A percentile compares a stretch with the other conserved stretches of the same genome.
phyloP scores from a whole-genome alignment of 345 rosid genomes.

The Mercurialis annua region DNA sequence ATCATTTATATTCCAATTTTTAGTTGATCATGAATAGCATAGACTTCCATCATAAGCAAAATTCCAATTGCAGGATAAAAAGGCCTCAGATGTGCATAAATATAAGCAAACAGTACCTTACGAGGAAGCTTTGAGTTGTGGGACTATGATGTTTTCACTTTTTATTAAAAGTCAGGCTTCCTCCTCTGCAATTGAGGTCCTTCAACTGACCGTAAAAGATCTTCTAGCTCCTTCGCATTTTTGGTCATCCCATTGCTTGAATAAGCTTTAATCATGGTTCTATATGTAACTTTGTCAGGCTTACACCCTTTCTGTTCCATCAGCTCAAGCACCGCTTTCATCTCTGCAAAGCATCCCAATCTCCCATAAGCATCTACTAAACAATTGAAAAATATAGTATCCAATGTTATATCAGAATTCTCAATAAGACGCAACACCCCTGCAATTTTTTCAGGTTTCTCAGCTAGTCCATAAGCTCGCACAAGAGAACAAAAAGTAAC shows the following conservation, averaged over 20 bases:
- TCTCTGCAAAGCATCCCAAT: conserved; percentile 77
- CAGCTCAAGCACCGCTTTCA: conserved; percentile 71
- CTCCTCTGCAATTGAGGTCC: conserved; percentile 28
- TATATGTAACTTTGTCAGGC: conserved; percentile 76
- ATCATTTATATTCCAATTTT: too few relatives aligned
- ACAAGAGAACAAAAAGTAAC: conserved; percentile 86
- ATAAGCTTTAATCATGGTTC: conserved; percentile 83
- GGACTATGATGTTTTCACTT: conserved; percentile 19
- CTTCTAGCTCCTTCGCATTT: conserved; percentile 58
- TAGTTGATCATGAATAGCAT: too few relatives aligned
- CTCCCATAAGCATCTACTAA: conserved; percentile 88
- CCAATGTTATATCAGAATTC: conserved; percentile 69
- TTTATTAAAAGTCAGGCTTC: conserved; percentile 50
- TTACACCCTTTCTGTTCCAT: conserved; percentile 69
- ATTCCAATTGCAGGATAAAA: too few relatives aligned
- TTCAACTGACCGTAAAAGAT: conserved; percentile 35
- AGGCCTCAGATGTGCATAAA: too few relatives aligned
- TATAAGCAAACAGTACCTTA: background rate
- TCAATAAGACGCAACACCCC: conserved; percentile 72
- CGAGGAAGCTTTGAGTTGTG: conserved; percentile 8
- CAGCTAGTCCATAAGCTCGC: conserved; percentile 72
- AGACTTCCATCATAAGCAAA: too few relatives aligned
- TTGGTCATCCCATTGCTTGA: conserved; percentile 56
- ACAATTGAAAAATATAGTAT: conserved; percentile 78
- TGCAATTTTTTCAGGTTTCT: conserved; percentile 61